Conservation (phyloP, 2,329 filamentous ascomycete species). For the Alternaria brassicicola region DNA sequence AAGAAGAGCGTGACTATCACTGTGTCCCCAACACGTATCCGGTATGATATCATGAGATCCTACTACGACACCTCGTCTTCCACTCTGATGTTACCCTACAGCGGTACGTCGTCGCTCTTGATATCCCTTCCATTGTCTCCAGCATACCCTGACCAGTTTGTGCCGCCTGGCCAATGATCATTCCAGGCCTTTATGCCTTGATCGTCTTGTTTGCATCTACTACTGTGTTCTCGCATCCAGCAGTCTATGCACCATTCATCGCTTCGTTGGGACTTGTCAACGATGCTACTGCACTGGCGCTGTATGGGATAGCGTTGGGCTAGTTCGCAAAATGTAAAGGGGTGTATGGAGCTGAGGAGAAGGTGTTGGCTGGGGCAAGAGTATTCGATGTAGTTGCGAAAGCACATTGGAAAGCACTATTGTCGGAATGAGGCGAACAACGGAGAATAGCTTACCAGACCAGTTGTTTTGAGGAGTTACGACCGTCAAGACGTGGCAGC, state of each 20-base stretch:
- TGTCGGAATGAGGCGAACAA: neutral
- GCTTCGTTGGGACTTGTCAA: neutral
- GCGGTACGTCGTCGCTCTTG: slow-evolving; percentile 18
- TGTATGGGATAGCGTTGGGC: slow-evolving; percentile 12
- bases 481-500: neutral
- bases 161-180: slow-evolving; percentile 10
- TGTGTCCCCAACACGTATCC: neutral
- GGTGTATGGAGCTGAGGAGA: neutral
- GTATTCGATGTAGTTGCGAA: slow-evolving; percentile 14
- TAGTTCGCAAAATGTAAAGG: slow-evolving; percentile 17
- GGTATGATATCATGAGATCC: neutral
- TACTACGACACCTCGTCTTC: neutral
- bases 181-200: slow-evolving; percentile 2
- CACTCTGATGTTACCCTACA: neutral
- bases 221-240: slow-evolving; percentile 6
- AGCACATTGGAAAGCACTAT: slow-evolving; percentile 13
- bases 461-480: neutral
- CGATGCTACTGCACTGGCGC: slow-evolving; percentile 10
- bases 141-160: slow-evolving; percentile 9
- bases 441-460: neutral
- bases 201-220: neutral
- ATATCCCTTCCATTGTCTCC: slow-evolving; percentile 4
- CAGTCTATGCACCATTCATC: slow-evolving; percentile 22
- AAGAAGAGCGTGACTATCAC: neutral
- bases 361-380: slow-evolving; percentile 11